Percentiles rank a stretch among this genome's conserved stretches.
Evolutionary conservation across 2,329 filamentous ascomycete genomes (phyloP).

Genomic region (Pestalotiopsis sp.): DNA sequence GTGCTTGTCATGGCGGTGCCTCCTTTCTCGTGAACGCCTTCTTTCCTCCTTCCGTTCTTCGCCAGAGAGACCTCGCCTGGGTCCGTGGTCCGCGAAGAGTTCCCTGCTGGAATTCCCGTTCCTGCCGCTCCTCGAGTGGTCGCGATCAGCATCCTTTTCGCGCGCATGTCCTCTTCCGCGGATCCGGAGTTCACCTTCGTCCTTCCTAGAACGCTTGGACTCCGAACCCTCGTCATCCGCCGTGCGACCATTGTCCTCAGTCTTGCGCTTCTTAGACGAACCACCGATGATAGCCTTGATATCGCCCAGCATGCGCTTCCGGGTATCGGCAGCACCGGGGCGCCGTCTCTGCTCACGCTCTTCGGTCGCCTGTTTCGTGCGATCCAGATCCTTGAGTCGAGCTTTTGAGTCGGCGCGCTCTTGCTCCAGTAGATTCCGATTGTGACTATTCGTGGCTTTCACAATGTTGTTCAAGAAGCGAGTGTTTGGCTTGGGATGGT

Average conservation of each 20-base stretch:
- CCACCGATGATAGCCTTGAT: slow-evolving; percentile 62
- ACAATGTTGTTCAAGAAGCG: slow-evolving; percentile 88
- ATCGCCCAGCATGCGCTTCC: slow-evolving; percentile 61
- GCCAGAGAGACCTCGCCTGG: not conserved
- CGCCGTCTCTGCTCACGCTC: slow-evolving; percentile 40
- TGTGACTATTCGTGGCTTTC: slow-evolving; percentile 85
- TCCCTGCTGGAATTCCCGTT: slow-evolving; percentile 28
- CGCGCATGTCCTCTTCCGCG: slow-evolving; percentile 17
- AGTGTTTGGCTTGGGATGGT: slow-evolving; percentile 86
- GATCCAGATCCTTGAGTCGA: slow-evolving; percentile 66
- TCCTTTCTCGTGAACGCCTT: slow-evolving; percentile 17
- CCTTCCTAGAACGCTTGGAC: slow-evolving; percentile 14
- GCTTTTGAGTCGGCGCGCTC: slow-evolving; percentile 79
- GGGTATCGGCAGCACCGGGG: slow-evolving; percentile 53
- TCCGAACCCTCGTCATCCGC: slow-evolving; percentile 11
- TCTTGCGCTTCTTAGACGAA: slow-evolving; percentile 39
- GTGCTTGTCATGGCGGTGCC: slow-evolving; percentile 17
- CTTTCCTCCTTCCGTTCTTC: slow-evolving; percentile 12
- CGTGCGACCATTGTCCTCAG: slow-evolving; percentile 24
- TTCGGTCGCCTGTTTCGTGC: slow-evolving; percentile 45
- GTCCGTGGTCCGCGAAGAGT: slow-evolving; percentile 17
- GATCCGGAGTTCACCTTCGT: not conserved
- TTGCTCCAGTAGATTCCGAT: slow-evolving; percentile 81
- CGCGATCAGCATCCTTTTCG: slow-evolving; percentile 15
- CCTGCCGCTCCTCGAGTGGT: slow-evolving; percentile 24